Evolutionary conservation across 371 early-diverging fungal species (phyloP), one percentile per base, ranked within the genome.

Genomic region (Mycotypha africana): DNA sequence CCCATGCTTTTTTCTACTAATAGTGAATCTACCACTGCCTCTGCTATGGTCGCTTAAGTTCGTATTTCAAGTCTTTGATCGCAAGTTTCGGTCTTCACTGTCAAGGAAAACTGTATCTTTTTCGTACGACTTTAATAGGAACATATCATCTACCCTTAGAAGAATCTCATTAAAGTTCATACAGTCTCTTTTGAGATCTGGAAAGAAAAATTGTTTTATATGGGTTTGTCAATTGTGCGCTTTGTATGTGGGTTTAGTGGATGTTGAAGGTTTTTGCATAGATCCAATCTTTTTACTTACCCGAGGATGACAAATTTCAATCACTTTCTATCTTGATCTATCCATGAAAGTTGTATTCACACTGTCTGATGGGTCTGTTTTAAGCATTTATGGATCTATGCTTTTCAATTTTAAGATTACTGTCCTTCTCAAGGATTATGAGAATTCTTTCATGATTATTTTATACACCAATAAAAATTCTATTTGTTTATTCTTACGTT

Each of bases 1-100:
- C 68, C 60, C 50, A 37, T 42, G 14, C 34, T 39, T 45, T 55
- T 63, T 30, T 42, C 52, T 51, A 45, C 45, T 51, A 47, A 58
- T 68, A 63, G 64, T 61, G 71, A 70, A 54, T 70, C 67, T 53
- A 53, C 66, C 58, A 70, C 71, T 64, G 71, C 71, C 37, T 70
- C 71, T 51, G 58, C 71, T 44, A 55, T 70, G 65, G 71, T 70
- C 38, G 71, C 67, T 37, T 70, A 70, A 66, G 47, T 20, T 28
- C 14, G 31, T 37, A 8, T 46, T 31, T 20, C 24, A n/a, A n/a
- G n/a, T n/a, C n/a, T n/a, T n/a, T n/a, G n/a, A n/a, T n/a, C n/a
- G n/a, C n/a, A n/a, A n/a, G n/a, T 44, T 37, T 4, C 16, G 16
- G 44, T 33, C 39, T 44, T 31, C 10, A 26, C 45, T 45, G 34